A percentile compares a stretch with the other conserved stretches of the same genome.
Evolutionary conservation across 2,329 filamentous ascomycete species (phyloP).

Genomic region (Colletotrichum sp.): DNA sequence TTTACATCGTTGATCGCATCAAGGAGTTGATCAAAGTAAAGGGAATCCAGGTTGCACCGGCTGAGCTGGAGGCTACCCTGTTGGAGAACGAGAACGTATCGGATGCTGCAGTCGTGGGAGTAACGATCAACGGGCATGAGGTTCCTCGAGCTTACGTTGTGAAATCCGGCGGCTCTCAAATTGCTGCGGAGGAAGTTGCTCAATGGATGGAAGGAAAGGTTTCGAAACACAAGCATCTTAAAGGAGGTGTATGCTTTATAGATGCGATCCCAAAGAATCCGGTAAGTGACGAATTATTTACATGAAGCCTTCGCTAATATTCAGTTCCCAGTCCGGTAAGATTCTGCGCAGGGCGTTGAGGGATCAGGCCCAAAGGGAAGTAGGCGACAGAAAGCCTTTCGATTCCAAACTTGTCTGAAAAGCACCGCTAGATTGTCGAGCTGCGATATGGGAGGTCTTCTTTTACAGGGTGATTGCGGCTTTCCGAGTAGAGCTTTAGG

Average conservation of each 20-base stretch:
- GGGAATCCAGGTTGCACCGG: background rate
- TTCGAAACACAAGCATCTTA: background rate
- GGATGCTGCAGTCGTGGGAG: background rate
- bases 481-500: background rate
- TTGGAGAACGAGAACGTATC: background rate
- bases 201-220: background rate
- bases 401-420: background rate
- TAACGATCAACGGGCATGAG: background rate
- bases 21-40: background rate
- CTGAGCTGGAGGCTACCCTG: background rate
- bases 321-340: background rate
- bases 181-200: background rate
- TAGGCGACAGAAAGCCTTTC: background rate
- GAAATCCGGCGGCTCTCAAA: background rate
- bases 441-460: fast-evolving
- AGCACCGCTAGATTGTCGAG: fast-evolving
- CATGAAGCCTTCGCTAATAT: background rate
- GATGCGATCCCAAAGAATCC: background rate
- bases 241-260: background rate
- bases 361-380: background rate
- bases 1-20: background rate
- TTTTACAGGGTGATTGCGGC: background rate
- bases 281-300: background rate
- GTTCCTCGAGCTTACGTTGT: background rate
- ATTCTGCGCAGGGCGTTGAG: background rate